Percentiles rank a stretch among this genome's conserved stretches.
Conservation (phyloP, 441 rosid genomes). For the Rhodomyrtus psidioides region DNA sequence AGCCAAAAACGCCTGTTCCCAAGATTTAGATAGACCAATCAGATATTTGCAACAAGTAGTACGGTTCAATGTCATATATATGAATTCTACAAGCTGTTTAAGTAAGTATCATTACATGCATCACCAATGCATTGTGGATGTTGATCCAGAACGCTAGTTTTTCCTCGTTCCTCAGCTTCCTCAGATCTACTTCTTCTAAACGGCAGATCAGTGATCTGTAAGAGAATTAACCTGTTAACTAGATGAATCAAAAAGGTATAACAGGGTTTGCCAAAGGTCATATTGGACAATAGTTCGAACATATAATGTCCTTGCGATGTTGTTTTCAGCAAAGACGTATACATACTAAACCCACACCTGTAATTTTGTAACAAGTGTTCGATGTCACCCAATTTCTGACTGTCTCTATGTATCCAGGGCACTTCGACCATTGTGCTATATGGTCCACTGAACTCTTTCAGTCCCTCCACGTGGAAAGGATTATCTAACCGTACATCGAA, state of each 20-base stretch:
- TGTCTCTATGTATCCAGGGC: conserved; percentile 68
- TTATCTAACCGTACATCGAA: conserved; percentile 71
- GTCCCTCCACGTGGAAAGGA: conserved; percentile 76
- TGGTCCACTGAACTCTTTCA: conserved; percentile 87
- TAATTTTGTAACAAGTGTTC: conserved; percentile 72
- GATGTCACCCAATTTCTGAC: conserved; percentile 67
- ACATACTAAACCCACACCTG: conserved; percentile 24
- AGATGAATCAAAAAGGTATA: background rate
- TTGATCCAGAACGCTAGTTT: conserved; percentile 96
- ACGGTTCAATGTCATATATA: background rate
- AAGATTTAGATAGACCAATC: background rate
- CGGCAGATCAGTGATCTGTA: conserved; percentile 67
- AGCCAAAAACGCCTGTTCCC: conserved; percentile 69
- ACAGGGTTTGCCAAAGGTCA: background rate
- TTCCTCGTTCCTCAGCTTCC: conserved; percentile 73
- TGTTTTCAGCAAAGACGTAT: background rate
- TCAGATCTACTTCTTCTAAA: conserved; percentile 67
- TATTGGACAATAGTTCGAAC: background rate
- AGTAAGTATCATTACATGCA: conserved; percentile 66
- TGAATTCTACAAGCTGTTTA: background rate
- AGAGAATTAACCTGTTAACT: background rate
- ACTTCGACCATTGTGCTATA: conserved; percentile 82
- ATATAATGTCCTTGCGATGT: background rate
- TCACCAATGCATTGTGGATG: conserved; percentile 79
- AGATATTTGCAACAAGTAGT: background rate